phyloP scores from a whole-genome alignment of 2,329 filamentous ascomycete genomes.

The Aspergillus oerlinghausenensis region DNA sequence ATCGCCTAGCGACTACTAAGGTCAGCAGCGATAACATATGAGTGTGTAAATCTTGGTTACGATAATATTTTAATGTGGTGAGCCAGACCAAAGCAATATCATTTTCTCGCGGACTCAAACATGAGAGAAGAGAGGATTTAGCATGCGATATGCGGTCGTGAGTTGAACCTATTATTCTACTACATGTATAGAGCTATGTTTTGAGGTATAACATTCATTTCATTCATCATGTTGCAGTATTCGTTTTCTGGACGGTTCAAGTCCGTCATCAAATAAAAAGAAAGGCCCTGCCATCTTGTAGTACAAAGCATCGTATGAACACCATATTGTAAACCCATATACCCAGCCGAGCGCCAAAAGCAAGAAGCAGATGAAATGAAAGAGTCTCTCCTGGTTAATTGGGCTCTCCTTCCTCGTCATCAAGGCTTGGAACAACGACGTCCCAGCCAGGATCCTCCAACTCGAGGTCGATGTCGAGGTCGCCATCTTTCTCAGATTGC shows the following conservation, averaged over 20 bases:
- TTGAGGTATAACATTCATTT: background rate
- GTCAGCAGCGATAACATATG: background rate
- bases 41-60: background rate
- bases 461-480: constrained; percentile 23
- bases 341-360: background rate
- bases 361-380: background rate
- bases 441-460: constrained; percentile 34
- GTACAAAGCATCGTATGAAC: background rate
- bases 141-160: background rate
- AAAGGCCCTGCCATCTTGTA: background rate
- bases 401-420: constrained; percentile 28
- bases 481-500: constrained; percentile 11
- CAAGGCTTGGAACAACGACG: constrained; percentile 31
- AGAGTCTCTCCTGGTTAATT: constrained; percentile 1
- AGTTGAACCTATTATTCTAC: background rate
- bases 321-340: background rate
- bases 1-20: no score
- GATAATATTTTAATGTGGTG: background rate
- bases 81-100: background rate
- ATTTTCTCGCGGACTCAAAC: background rate
- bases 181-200: background rate
- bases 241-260: background rate
- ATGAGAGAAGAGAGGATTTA: background rate
- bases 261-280: background rate
- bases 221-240: background rate